Evolutionary conservation across 768 basidiomycete species (phyloP).

Genomic region (Psilocybe azurescens): DNA sequence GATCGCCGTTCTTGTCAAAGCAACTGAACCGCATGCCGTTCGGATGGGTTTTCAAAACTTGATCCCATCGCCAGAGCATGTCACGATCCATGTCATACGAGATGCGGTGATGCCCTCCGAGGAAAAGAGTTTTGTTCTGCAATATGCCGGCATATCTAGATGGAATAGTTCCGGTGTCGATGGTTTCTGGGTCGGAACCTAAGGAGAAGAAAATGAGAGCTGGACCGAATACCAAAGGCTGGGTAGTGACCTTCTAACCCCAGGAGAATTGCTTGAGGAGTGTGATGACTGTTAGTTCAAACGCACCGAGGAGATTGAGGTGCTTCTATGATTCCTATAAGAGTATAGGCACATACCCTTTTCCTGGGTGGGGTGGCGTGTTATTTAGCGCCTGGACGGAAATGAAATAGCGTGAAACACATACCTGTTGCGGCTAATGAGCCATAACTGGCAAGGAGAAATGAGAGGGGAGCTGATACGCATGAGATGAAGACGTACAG

Average conservation of each 20-base stretch:
- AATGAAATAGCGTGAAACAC: slow-evolving; percentile 4
- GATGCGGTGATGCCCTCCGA: slow-evolving; percentile 80
- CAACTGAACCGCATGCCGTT: slow-evolving; percentile 95
- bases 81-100: slow-evolving; percentile 88
- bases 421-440: slow-evolving; percentile 91
- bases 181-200: slow-evolving; percentile 92
- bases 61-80: slow-evolving; percentile 92
- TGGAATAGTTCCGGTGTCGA: slow-evolving; percentile 85
- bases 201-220: background rate
- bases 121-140: slow-evolving; percentile 63
- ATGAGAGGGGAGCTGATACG: background rate
- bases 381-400: background rate
- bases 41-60: slow-evolving; percentile 86
- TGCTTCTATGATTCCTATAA: background rate
- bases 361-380: slow-evolving; percentile 48
- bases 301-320: background rate
- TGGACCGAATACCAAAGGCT: too few species aligned
- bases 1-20: slow-evolving; percentile 79
- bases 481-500: slow-evolving; percentile 52
- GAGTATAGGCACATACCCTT: slow-evolving; percentile 59
- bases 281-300: slow-evolving; percentile 66
- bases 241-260: slow-evolving; percentile 67
- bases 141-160: slow-evolving; percentile 76
- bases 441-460: slow-evolving; percentile 65
- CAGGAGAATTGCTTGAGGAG: slow-evolving; percentile 84